These are phyloP conservation scores for Salix viminalis DNA, from an alignment of 345 rosid genomes.

Conservation along the genomic window DNA sequence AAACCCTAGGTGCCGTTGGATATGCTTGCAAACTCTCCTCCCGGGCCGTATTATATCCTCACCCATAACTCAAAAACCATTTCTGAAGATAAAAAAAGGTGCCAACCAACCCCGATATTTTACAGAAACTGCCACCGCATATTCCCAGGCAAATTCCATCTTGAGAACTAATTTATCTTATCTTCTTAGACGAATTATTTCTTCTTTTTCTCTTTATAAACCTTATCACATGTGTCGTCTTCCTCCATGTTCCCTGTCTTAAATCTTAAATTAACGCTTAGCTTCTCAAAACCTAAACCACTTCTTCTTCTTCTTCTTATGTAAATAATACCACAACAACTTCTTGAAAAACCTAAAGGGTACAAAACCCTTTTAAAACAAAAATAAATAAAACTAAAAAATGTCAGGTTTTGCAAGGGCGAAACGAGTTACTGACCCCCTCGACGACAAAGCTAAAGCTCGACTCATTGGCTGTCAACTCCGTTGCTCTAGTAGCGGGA, in stretches of 20 bases:
- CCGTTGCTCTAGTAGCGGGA: slow-evolving; percentile 62
- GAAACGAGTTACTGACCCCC: slow-evolving; percentile 58
- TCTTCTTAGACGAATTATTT: background rate
- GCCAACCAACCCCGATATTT: background rate
- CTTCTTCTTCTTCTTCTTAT: background rate
- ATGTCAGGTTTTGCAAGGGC: slow-evolving; percentile 35
- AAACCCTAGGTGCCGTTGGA: slow-evolving; percentile 35
- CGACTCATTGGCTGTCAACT: slow-evolving; percentile 42
- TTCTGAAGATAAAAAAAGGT: background rate
- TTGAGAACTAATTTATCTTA: background rate
- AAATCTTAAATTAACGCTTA: background rate
- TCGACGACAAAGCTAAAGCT: slow-evolving; percentile 57
- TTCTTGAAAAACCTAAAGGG: background rate
- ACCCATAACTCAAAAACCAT: background rate
- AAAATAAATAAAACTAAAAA: background rate
- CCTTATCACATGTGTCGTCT: background rate
- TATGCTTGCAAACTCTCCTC: slow-evolving; percentile 24
- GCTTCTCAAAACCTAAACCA: background rate
- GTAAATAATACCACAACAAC: background rate
- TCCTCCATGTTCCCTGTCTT: background rate
- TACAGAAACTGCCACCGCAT: slow-evolving; percentile 19
- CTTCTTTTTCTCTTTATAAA: background rate
- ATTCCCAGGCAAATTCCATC: slow-evolving; percentile 31
- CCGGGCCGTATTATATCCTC: slow-evolving; percentile 18
- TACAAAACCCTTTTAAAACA: background rate